phyloP scores from a whole-genome alignment of 1,139 yeast genomes.

The Yamadazyma triangularis region DNA sequence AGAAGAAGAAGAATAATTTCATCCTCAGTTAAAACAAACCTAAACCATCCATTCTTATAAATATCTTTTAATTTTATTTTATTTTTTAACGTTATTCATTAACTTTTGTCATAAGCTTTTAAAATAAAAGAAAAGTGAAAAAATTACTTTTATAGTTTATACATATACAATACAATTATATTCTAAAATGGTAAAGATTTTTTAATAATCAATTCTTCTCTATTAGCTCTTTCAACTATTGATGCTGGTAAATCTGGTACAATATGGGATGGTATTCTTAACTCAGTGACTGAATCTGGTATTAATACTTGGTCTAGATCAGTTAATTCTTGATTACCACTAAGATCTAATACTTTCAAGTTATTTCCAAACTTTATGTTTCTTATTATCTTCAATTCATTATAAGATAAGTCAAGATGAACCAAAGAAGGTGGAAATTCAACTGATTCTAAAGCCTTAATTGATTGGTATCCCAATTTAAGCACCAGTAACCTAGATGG shows the following conservation, averaged over 20 bases:
- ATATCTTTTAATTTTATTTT: constrained; percentile 1
- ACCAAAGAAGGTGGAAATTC: constrained; percentile 36
- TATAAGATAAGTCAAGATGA: constrained; percentile 33
- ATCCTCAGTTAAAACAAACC: constrained; percentile 2
- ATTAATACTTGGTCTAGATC: constrained; percentile 35
- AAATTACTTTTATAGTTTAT: constrained; percentile 1
- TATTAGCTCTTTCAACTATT: constrained; percentile 40
- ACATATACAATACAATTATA: neutral
- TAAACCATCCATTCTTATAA: too few relatives aligned
- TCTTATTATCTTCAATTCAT: constrained; percentile 35
- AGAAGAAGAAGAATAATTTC: constrained; percentile 30
- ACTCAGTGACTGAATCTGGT: constrained; percentile 35
- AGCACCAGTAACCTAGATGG: constrained; percentile 35
- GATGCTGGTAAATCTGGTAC: constrained; percentile 35
- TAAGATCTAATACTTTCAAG: constrained; percentile 32
- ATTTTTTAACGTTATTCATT: too few relatives aligned
- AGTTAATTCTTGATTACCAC: constrained; percentile 41
- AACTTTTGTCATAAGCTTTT: too few relatives aligned
- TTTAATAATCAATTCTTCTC: constrained; percentile 24
- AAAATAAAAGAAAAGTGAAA: too few relatives aligned
- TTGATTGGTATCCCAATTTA: constrained; percentile 38
- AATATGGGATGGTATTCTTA: constrained; percentile 34
- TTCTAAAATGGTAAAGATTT: constrained; percentile 22
- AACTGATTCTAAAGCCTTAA: constrained; percentile 34
- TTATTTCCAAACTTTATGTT: constrained; percentile 35